Percentiles rank a stretch among this genome's conserved stretches.
These are phyloP conservation scores for Scheffersomyces lignicola DNA, from an alignment of 1,139 yeast genomes.

Conservation along the genomic window DNA sequence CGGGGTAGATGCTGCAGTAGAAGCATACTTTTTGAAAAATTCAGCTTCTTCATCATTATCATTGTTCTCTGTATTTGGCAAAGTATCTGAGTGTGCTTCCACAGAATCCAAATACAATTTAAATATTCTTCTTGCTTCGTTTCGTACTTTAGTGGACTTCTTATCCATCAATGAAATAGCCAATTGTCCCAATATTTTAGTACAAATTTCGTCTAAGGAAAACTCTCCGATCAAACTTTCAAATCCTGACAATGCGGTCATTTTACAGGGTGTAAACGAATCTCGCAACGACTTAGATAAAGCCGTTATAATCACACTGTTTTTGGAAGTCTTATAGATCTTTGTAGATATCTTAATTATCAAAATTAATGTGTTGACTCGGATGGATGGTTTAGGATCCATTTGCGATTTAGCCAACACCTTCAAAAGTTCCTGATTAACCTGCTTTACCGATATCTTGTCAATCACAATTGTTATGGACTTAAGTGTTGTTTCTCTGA, in stretches of 20 bases:
- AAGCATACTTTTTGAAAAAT: slow-evolving; percentile 33
- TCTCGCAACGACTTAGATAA: slow-evolving; percentile 82
- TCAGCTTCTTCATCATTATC: slow-evolving; percentile 39
- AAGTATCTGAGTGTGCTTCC: slow-evolving; percentile 56
- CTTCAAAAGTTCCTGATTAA: slow-evolving; percentile 82
- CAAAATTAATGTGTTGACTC: slow-evolving; percentile 82
- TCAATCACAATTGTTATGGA: slow-evolving; percentile 65
- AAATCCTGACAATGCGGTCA: slow-evolving; percentile 78
- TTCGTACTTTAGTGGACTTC: slow-evolving; percentile 62
- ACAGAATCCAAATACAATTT: slow-evolving; percentile 65
- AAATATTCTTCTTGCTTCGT: slow-evolving; percentile 69
- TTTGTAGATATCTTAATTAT: slow-evolving; percentile 69
- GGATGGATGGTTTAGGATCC: slow-evolving; percentile 78
- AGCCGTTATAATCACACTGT: slow-evolving; percentile 83
- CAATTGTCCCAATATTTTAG: slow-evolving; percentile 79
- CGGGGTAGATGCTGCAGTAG: slow-evolving; percentile 11
- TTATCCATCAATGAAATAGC: slow-evolving; percentile 82
- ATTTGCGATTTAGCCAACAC: slow-evolving; percentile 84
- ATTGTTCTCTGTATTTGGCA: slow-evolving; percentile 52
- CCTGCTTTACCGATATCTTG: slow-evolving; percentile 72
- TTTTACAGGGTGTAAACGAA: slow-evolving; percentile 71
- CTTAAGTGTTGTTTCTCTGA: slow-evolving; percentile 79
- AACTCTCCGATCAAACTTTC: slow-evolving; percentile 64
- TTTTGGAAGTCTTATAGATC: slow-evolving; percentile 58
- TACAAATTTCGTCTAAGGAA: slow-evolving; percentile 74